phyloP scores from a whole-genome alignment of 139 green algal species.

The Mesostigma viride region DNA sequence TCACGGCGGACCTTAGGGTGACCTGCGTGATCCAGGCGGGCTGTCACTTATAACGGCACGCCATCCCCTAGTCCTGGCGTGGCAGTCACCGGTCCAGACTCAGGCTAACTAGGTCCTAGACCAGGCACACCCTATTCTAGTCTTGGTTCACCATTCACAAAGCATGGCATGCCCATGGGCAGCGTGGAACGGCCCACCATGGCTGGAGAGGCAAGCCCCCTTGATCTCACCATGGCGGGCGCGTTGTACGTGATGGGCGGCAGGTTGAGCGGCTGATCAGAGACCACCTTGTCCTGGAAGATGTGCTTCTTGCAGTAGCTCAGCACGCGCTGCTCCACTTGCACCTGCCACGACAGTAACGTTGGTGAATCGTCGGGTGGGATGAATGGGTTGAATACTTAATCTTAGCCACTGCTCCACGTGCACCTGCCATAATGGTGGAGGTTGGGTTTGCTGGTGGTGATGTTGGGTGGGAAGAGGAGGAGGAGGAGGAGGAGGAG shows the following conservation, averaged over 20 bases:
- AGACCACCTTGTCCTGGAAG: neutral
- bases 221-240: neutral
- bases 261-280: neutral
- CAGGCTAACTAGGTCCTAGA: neutral
- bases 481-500: too few relatives aligned
- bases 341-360: too few relatives aligned
- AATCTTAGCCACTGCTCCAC: too few relatives aligned
- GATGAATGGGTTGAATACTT: too few relatives aligned
- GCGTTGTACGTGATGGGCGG: slow-evolving; percentile 6
- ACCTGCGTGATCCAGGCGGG: too few relatives aligned
- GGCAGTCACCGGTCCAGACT: neutral
- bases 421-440: too few relatives aligned
- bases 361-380: too few relatives aligned
- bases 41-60: neutral
- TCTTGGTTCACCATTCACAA: neutral
- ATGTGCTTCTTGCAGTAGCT: slow-evolving; percentile 8
- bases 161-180: neutral
- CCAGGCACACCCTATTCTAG: neutral
- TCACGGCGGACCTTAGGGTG: too few relatives aligned
- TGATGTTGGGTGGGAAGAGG: too few relatives aligned
- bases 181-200: neutral
- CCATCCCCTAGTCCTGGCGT: neutral
- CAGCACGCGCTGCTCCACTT: too few relatives aligned
- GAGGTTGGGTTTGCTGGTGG: too few relatives aligned
- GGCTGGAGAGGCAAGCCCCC: neutral